Evolutionary conservation across 1,139 yeast genomes (phyloP).

Genomic region (Magnusiomyces paraingens): DNA sequence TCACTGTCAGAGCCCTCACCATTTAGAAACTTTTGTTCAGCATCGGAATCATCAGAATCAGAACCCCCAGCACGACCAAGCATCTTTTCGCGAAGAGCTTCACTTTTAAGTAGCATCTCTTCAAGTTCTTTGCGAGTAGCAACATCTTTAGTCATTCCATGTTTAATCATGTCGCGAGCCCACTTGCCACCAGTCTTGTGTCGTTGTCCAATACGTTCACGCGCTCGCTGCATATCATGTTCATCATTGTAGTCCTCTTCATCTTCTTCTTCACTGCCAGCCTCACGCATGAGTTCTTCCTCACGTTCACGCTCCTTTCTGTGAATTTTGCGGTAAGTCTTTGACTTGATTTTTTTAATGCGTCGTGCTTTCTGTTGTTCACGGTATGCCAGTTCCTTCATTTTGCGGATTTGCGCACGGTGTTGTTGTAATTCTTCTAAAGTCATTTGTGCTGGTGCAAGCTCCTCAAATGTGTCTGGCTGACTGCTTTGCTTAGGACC

Average conservation of each 20-base stretch:
- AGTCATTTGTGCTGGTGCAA: conserved; percentile 66
- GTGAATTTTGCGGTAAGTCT: conserved; percentile 76
- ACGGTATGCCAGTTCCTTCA: conserved; percentile 95
- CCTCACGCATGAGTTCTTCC: conserved; percentile 47
- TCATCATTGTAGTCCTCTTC: conserved; percentile 42
- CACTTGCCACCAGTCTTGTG: conserved; percentile 77
- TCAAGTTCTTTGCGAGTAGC: conserved; percentile 83
- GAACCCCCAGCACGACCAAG: conserved; percentile 54
- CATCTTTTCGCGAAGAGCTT: conserved; percentile 64
- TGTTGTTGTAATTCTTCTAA: conserved; percentile 74
- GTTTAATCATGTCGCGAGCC: conserved; percentile 87
- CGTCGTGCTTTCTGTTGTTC: conserved; percentile 89
- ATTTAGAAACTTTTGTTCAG: conserved; percentile 11
- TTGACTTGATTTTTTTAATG: conserved; percentile 89
- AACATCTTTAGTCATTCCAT: conserved; percentile 84
- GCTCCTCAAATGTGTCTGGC: conserved; percentile 70
- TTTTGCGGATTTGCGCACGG: conserved; percentile 74
- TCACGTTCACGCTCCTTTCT: conserved; percentile 77
- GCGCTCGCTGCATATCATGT: conserved; percentile 76
- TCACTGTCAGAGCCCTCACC: conserved; percentile 30
- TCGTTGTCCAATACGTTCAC: conserved; percentile 84
- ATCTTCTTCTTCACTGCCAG: conserved; percentile 41
- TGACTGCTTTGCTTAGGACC: conserved; percentile 62
- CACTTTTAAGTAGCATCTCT: conserved; percentile 88
- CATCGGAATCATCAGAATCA: conserved; percentile 34